Evolutionary conservation across 257 asterid genomes (phyloP).

Genomic region (Lavandula angustifolia): DNA sequence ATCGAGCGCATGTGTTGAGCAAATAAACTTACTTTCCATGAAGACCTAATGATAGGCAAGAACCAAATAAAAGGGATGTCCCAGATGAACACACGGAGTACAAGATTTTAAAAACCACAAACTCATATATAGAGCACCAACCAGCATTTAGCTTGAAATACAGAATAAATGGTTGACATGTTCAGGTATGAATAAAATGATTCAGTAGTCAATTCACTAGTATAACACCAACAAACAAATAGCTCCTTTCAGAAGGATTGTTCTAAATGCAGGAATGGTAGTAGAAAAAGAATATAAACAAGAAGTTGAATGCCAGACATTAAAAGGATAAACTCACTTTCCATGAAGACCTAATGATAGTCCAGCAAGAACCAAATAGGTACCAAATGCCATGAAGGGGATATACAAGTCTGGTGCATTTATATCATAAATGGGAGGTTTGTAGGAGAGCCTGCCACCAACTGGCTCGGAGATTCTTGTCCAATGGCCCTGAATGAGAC

Average conservation of each 20-base stretch:
- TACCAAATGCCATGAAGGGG: conserved; percentile 64
- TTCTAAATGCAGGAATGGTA: neutral
- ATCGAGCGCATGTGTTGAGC: no score
- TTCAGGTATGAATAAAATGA: neutral
- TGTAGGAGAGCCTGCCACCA: conserved; percentile 62
- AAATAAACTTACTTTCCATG: conserved; percentile 53
- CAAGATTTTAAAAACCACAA: no score
- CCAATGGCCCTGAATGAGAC: conserved; percentile 56
- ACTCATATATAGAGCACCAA: no score
- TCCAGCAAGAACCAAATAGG: conserved; percentile 60
- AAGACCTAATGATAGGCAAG: conserved; percentile 57
- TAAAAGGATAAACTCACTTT: conserved; percentile 39
- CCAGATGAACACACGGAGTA: no score
- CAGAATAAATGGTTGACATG: neutral
- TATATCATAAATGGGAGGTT: conserved; percentile 64
- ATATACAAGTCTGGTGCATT: conserved; percentile 65
- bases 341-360: conserved; percentile 58
- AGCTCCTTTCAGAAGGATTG: neutral
- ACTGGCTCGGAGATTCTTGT: conserved; percentile 66
- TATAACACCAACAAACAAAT: conserved; percentile 1
- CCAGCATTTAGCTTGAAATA: no score
- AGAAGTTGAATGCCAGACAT: neutral
- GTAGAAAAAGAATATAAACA: neutral
- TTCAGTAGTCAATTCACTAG: neutral
- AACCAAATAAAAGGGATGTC: conserved; percentile 35